Evolutionary conservation across 2,329 filamentous ascomycete species (phyloP).

Genomic region (Parafenestella ontariensis): DNA sequence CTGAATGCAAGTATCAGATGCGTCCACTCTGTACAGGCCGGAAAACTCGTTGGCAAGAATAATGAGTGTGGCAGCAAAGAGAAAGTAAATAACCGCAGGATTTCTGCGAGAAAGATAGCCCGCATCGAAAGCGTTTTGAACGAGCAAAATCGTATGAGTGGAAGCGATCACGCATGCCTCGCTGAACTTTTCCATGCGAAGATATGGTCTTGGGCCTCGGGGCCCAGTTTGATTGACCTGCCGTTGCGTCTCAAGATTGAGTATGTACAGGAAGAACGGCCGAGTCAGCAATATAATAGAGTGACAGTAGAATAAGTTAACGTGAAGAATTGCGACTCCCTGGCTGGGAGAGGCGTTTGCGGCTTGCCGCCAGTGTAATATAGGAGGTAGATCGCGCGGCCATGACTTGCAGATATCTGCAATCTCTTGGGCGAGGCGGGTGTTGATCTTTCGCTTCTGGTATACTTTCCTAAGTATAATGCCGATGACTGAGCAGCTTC

Average conservation of each 20-base stretch:
- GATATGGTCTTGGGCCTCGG: constrained; percentile 36
- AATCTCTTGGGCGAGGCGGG: constrained; percentile 64
- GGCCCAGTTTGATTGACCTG: constrained; percentile 36
- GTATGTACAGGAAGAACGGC: constrained; percentile 68
- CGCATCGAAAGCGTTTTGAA: constrained; percentile 51
- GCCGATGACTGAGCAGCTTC: constrained; percentile 65
- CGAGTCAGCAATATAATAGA: constrained; percentile 69
- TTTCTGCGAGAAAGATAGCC: constrained; percentile 50
- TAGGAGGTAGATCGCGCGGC: constrained; percentile 57
- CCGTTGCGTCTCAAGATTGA: constrained; percentile 55
- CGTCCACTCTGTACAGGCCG: constrained; percentile 41
- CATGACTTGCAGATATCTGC: constrained; percentile 61
- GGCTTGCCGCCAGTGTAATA: constrained; percentile 61
- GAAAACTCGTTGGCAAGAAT: constrained; percentile 52
- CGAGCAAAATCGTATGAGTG: constrained; percentile 50
- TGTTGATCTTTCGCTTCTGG: constrained; percentile 65
- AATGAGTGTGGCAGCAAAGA: constrained; percentile 51
- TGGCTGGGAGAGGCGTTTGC: constrained; percentile 55
- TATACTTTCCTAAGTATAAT: constrained; percentile 67
- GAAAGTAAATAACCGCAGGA: constrained; percentile 51
- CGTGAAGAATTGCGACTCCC: constrained; percentile 67
- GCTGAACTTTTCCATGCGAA: constrained; percentile 58
- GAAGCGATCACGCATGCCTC: constrained; percentile 53
- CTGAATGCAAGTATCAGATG: constrained; percentile 46
- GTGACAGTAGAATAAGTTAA: constrained; percentile 68